Evolutionary conservation across 2,329 filamentous ascomycete genomes (phyloP).

Genomic region (Fusarium pilosicola): DNA sequence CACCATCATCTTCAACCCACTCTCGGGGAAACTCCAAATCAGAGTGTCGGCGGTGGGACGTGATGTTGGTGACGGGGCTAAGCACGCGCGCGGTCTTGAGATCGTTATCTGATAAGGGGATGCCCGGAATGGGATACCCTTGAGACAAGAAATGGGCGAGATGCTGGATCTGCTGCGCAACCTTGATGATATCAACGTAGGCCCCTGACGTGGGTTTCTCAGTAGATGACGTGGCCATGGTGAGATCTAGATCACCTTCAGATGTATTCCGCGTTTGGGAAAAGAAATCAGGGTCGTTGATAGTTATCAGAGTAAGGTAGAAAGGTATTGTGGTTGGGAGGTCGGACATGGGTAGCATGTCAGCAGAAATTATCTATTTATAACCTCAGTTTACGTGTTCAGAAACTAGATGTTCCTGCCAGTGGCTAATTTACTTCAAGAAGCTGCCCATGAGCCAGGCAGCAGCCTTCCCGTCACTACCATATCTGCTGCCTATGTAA

Average conservation of each 20-base stretch:
- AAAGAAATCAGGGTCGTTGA: neutral
- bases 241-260: accelerated
- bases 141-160: accelerated
- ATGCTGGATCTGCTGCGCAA: neutral
- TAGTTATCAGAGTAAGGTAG: neutral
- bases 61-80: neutral
- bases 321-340: accelerated
- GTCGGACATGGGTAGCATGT: too few relatives aligned
- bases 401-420: neutral
- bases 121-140: accelerated
- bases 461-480: accelerated
- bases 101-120: neutral
- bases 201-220: neutral
- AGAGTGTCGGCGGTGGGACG: neutral
- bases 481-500: neutral
- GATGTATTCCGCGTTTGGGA: neutral
- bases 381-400: neutral
- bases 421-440: too few relatives aligned
- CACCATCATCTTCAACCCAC: neutral
- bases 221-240: neutral
- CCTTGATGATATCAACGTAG: neutral
- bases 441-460: neutral
- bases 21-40: neutral
- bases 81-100: neutral
- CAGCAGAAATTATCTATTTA: neutral